Conservation (phyloP, 306 rosid genomes). For the Prinsepia uniflora region DNA sequence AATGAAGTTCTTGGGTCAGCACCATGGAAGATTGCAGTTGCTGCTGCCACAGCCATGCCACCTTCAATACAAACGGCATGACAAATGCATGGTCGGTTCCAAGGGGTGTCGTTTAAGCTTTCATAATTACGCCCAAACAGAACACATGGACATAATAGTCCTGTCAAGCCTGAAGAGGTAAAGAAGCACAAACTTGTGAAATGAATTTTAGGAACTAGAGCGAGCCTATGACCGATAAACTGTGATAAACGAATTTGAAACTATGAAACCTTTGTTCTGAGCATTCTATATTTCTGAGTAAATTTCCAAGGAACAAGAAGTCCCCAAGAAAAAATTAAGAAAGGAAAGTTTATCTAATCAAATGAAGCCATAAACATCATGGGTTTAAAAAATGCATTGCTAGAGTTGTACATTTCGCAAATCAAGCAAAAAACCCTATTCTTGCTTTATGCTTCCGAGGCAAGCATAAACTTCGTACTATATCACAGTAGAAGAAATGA, state of each 20-base stretch:
- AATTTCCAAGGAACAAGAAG: neutral
- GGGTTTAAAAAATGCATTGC: neutral
- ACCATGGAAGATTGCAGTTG: conserved; percentile 57
- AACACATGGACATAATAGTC: conserved; percentile 90
- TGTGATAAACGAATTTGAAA: neutral
- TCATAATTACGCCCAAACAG: conserved; percentile 86
- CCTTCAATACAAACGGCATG: conserved; percentile 94
- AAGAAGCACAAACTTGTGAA: neutral
- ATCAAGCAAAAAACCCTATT: neutral
- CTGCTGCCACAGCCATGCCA: conserved; percentile 79
- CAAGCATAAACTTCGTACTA: neutral
- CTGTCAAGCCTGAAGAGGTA: conserved; percentile 64
- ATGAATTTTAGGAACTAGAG: neutral
- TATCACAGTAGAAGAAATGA: neutral
- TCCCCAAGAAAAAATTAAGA: neutral
- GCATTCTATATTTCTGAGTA: neutral
- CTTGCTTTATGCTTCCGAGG: neutral
- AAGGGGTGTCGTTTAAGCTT: conserved; percentile 65
- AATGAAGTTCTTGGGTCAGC: conserved; percentile 59
- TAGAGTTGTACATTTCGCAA: neutral
- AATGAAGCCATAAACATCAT: neutral
- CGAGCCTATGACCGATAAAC: neutral
- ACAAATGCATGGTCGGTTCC: conserved; percentile 82
- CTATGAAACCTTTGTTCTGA: neutral
- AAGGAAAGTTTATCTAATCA: neutral